Conservation (phyloP, 768 basidiomycete species). For the Boletus subparvulus region DNA sequence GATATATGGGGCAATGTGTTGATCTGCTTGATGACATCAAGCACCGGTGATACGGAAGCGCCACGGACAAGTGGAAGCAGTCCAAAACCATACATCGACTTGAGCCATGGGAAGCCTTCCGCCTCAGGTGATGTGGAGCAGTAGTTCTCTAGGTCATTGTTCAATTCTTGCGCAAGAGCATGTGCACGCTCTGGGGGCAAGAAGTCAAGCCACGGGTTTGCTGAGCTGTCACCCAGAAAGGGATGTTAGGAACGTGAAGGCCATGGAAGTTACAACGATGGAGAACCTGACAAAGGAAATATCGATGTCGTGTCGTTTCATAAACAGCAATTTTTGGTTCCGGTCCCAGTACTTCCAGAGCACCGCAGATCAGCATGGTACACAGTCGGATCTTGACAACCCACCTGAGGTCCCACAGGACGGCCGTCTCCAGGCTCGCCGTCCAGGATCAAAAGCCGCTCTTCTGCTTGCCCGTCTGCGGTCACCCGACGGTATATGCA, state of each 20-base stretch:
- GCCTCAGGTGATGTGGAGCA: slow-evolving; percentile 62
- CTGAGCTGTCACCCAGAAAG: slow-evolving; percentile 49
- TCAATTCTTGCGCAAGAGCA: slow-evolving; percentile 65
- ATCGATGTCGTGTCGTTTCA: slow-evolving; percentile 80
- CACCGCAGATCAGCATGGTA: slow-evolving; percentile 9
- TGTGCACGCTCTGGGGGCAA: slow-evolving; percentile 67
- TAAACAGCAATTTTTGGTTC: slow-evolving; percentile 77
- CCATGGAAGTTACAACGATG: slow-evolving; percentile 4
- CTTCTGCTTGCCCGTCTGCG: slow-evolving; percentile 51
- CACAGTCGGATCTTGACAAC: slow-evolving; percentile 3
- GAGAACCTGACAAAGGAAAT: slow-evolving; percentile 72
- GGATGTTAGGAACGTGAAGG: slow-evolving; percentile 17
- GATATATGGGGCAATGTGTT: slow-evolving; percentile 62
- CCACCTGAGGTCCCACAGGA: slow-evolving; percentile 76
- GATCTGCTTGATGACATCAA: slow-evolving; percentile 69
- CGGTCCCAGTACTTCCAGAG: slow-evolving; percentile 68
- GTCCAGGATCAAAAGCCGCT: slow-evolving; percentile 75
- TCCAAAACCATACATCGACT: slow-evolving; percentile 81
- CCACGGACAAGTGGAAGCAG: slow-evolving; percentile 78
- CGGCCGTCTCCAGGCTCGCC: slow-evolving; percentile 78
- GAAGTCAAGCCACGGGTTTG: slow-evolving; percentile 93
- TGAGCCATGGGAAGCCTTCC: slow-evolving; percentile 38
- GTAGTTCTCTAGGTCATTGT: slow-evolving; percentile 74
- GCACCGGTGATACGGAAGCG: slow-evolving; percentile 51
- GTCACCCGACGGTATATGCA: slow-evolving; percentile 54